Conservation (phyloP, 164 flowering plant species). For the Aristolochia fimbriata region DNA sequence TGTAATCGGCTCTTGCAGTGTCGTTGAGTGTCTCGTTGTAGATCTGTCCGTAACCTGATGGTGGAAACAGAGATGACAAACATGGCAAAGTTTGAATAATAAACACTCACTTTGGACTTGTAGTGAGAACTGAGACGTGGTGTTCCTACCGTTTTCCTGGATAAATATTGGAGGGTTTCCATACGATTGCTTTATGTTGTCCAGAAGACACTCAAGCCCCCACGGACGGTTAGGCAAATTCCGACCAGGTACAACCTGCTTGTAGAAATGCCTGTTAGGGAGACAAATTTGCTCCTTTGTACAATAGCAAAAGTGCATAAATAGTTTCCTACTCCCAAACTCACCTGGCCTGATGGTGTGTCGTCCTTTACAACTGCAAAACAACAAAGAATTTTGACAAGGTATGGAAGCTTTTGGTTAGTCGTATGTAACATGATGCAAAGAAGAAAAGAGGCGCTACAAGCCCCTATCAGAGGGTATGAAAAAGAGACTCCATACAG, state of each 20-base stretch:
- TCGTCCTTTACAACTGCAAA: constrained; percentile 5
- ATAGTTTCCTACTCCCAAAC: neutral
- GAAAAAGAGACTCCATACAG: constrained; percentile 2
- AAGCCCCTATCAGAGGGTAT: neutral
- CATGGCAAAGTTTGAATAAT: neutral
- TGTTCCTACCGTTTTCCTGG: constrained; percentile 22
- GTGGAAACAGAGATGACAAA: neutral
- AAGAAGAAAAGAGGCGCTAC: too few species aligned
- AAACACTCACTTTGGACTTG: neutral
- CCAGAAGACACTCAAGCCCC: constrained; percentile 10
- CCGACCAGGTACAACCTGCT: constrained; percentile 3
- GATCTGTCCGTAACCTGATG: constrained; percentile 9
- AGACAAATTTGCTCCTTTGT: too few species aligned
- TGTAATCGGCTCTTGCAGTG: constrained; percentile 12
- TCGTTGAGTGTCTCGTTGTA: constrained; percentile 17
- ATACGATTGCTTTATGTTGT: constrained; percentile 14
- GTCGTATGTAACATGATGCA: too few species aligned
- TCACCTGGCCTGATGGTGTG: constrained; percentile 6
- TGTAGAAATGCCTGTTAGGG: neutral
- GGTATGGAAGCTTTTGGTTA: too few species aligned
- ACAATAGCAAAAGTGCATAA: too few species aligned
- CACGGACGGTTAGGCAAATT: constrained; percentile 6
- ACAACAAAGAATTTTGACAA: too few species aligned
- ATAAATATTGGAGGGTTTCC: constrained; percentile 20
- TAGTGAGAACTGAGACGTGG: neutral